phyloP scores from a whole-genome alignment of 108 stramenopile species.

The Pseudonitzschia pungens region DNA sequence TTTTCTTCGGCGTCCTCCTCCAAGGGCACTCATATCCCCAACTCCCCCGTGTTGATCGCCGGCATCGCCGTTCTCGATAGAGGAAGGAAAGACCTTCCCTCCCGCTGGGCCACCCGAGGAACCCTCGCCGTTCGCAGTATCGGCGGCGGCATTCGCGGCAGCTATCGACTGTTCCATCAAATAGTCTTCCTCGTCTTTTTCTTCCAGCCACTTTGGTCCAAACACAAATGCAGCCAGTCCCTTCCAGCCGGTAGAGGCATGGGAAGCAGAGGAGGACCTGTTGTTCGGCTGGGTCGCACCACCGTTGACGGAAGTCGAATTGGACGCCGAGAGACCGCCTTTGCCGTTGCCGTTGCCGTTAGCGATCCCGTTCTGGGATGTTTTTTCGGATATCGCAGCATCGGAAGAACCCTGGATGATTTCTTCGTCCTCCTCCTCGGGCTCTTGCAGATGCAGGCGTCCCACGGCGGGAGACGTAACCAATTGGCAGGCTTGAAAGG shows the following conservation, averaged over 20 bases:
- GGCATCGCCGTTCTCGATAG: slow-evolving; percentile 16
- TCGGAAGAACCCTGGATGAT: not conserved
- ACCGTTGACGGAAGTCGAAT: not conserved
- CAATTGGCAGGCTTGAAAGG: slow-evolving; percentile 61
- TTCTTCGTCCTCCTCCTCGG: slow-evolving; percentile 15
- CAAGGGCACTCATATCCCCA: not conserved
- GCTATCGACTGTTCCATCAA: not conserved
- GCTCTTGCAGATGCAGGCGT: slow-evolving; percentile 32
- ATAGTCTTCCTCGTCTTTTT: slow-evolving; percentile 24
- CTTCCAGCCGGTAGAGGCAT: slow-evolving; percentile 53
- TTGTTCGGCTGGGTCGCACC: not conserved
- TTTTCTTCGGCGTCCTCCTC: slow-evolving; percentile 11
- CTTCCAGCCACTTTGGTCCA: slow-evolving; percentile 68
- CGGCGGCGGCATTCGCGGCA: slow-evolving; percentile 5
- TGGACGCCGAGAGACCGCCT: not conserved
- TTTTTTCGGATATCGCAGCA: not conserved
- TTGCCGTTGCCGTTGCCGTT: slow-evolving; percentile 4
- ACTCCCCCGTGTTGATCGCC: not conserved
- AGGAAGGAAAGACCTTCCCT: slow-evolving; percentile 48
- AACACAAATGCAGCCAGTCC: slow-evolving; percentile 78
- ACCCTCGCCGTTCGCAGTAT: not conserved
- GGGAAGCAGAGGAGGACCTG: slow-evolving; percentile 13
- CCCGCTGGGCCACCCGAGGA: slow-evolving; percentile 22
- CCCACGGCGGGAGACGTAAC: slow-evolving; percentile 62
- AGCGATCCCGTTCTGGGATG: not conserved